phyloP scores from a whole-genome alignment of 106 monocot genomes.

The Dendrobium nobile region DNA sequence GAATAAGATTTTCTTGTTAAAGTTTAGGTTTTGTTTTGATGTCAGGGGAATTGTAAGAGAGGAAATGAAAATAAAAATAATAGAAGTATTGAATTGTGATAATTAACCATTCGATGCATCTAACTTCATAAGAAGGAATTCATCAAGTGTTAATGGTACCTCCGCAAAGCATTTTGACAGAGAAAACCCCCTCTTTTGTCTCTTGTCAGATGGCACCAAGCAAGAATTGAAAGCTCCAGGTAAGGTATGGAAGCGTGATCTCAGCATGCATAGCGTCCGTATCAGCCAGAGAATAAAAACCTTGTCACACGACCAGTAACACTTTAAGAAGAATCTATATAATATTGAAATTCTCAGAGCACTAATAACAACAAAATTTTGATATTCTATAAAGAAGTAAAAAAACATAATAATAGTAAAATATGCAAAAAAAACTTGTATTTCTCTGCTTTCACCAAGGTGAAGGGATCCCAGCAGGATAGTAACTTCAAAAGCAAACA shows the following conservation, averaged over 20 bases:
- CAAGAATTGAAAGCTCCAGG: slow-evolving; percentile 86
- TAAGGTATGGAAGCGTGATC: slow-evolving; percentile 86
- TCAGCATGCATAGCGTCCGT: slow-evolving; percentile 90
- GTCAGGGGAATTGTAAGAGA: too few relatives aligned
- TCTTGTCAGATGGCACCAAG: slow-evolving; percentile 84
- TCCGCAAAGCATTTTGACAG: slow-evolving; percentile 75
- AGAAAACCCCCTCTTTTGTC: slow-evolving; percentile 60
- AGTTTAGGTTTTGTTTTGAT: too few relatives aligned
- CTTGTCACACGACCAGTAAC: background rate
- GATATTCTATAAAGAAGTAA: too few relatives aligned
- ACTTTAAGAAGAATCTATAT: background rate
- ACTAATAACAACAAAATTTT: background rate
- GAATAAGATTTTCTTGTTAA: too few relatives aligned
- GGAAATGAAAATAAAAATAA: too few relatives aligned
- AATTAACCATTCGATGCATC: background rate
- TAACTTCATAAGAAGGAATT: background rate
- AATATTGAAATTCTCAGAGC: background rate
- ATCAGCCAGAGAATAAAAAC: slow-evolving; percentile 30
- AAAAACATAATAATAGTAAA: background rate
- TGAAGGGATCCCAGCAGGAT: background rate
- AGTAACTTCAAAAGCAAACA: background rate
- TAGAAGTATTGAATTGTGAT: too few relatives aligned
- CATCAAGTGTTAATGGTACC: slow-evolving; percentile 24
- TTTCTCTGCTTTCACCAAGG: background rate
- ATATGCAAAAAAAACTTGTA: background rate